These are phyloP conservation scores for Musa balbisiana DNA, from an alignment of 202 grass and related monocot genomes.

Conservation along the genomic window DNA sequence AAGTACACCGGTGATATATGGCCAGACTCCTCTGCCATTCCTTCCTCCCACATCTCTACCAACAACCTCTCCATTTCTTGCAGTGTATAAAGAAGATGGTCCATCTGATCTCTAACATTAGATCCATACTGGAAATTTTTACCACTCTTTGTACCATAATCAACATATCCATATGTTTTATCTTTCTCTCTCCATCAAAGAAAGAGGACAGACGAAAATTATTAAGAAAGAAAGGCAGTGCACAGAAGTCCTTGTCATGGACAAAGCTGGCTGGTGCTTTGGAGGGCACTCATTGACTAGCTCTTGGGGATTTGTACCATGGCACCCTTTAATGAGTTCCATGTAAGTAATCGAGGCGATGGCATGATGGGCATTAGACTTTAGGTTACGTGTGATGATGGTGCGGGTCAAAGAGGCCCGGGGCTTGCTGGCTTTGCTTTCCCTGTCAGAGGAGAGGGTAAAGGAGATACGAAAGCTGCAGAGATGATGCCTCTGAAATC, in stretches of 20 bases:
- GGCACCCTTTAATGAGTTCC: too few relatives aligned
- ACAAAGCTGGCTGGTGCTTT: conserved; percentile 42
- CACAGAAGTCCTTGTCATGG: conserved; percentile 31
- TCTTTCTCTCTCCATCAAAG: not conserved
- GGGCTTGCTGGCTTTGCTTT: conserved; percentile 18
- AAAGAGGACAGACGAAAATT: conserved; percentile 16
- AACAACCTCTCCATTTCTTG: too few relatives aligned
- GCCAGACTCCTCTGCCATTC: too few relatives aligned
- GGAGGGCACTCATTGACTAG: not conserved
- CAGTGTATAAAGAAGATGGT: too few relatives aligned
- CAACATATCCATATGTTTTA: not conserved
- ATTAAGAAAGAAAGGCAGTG: conserved; percentile 21
- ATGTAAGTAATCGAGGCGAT: too few relatives aligned
- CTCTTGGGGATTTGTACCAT: too few relatives aligned
- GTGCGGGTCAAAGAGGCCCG: conserved; percentile 30
- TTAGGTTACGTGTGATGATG: conserved; percentile 19
- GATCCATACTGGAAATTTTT: too few relatives aligned
- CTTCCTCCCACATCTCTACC: too few relatives aligned
- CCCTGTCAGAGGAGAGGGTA: not conserved
- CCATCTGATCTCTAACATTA: too few relatives aligned
- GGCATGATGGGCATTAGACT: conserved; percentile 15
- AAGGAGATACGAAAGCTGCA: not conserved
- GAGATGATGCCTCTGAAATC: conserved; percentile 18
- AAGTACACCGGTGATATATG: too few relatives aligned
- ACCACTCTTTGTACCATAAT: not conserved